Percentiles rank a stretch among this genome's conserved stretches.
Conservation (phyloP, 371 early-diverging fungal species). For the Saksenaea oblongispora region DNA sequence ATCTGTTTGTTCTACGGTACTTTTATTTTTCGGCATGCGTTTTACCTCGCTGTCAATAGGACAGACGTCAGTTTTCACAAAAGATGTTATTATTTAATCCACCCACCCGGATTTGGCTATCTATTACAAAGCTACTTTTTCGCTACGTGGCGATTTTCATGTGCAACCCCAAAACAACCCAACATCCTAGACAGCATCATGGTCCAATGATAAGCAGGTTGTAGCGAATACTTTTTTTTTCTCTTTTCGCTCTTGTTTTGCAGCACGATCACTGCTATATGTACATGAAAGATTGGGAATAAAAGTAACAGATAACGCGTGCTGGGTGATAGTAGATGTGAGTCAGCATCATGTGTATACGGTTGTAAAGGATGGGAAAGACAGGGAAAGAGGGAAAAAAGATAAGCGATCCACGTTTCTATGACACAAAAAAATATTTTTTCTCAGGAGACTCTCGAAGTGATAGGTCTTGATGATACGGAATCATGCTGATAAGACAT, state of each 20-base stretch:
- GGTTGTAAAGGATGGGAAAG: not conserved
- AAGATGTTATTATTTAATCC: not conserved
- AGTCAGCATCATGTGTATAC: not conserved
- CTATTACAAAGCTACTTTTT: not conserved
- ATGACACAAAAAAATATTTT: not conserved
- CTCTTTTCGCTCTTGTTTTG: not conserved
- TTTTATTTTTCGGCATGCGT: not conserved
- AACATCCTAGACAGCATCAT: not conserved
- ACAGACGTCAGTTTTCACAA: not conserved
- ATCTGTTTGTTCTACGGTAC: too few relatives aligned
- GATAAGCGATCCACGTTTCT: not conserved
- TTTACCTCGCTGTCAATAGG: too few relatives aligned
- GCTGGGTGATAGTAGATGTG: conserved; percentile 6
- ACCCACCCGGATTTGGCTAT: not conserved
- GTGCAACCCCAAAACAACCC: conserved; percentile 2
- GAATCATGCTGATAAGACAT: not conserved
- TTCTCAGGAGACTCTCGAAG: conserved; percentile 13
- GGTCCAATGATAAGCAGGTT: not conserved
- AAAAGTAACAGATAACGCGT: conserved; percentile 7
- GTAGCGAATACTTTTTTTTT: not conserved
- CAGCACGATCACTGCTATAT: conserved; percentile 1
- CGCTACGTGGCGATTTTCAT: not conserved
- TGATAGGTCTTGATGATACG: conserved; percentile 4
- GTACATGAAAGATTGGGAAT: not conserved
- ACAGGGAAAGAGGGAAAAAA: not conserved